Base-by-base conservation (phyloP, 805 yeast genomes). In the Nakazawaea peltata region DNA sequence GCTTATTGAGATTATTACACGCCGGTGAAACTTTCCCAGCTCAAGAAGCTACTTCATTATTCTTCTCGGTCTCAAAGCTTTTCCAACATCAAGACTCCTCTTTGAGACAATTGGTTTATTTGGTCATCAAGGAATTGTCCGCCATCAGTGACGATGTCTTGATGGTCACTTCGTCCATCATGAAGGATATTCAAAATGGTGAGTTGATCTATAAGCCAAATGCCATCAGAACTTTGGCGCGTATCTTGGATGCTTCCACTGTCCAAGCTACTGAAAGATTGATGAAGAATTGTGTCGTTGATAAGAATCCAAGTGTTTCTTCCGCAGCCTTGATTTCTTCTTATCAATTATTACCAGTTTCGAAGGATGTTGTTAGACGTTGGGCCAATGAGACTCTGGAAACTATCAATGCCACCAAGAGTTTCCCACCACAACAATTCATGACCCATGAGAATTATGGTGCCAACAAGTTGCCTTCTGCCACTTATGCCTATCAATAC, bases 161-260 rank as follows among this genome's bases (percentile, higher is more conserved):
- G 58, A 92, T 92, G 97, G 97, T 90, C 19, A 92, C 98, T 19
- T 85, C 96, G 2, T 87, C 95, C 19, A 88, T 92, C 53, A 92
- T 92, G 97, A 88, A 88, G 62, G 98, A 92, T 62, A 85, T 92
- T 36, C 97, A 94, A 62, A 80, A 78, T 45, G 90, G 90, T 39
- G 94, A 85, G 41, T 65, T 75, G 44, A 65, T 86, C 42, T 87
- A 81, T 61, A 86, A 87, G 53, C 96, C 98, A 38, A 82, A 92
- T 54, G 97, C 98, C 17, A 81, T 92, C 44, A 77, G 98, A 57
- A 82, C 97, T 0, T 70, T 92, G 50, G 77, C 88, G 15, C 74
- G 94, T 45, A 95, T 92, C 25, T 69, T 92, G 52, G 98, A 92
- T 56, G 82, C 79, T 16, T 70, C 86, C 22, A 88, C 95, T 8